These are phyloP conservation scores for Magnolia kwangsiensis DNA, from an alignment of 164 flowering plant genomes.

Conservation along the genomic window DNA sequence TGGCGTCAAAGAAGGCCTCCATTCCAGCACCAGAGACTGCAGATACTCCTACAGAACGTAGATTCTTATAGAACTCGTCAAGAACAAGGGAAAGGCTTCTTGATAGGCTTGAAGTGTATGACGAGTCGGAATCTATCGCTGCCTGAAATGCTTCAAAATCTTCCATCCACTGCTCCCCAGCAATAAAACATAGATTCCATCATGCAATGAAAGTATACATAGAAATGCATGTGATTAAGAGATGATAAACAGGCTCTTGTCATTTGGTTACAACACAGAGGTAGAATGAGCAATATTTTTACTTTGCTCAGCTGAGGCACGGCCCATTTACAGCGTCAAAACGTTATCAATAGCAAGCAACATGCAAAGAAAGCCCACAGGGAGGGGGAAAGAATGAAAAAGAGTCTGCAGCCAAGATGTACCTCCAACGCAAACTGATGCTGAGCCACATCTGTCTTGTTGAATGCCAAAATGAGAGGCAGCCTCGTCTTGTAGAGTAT, in stretches of 20 bases:
- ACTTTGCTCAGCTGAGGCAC: no score
- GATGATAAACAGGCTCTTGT: no score
- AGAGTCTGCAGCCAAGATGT: neutral
- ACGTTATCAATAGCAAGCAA: no score
- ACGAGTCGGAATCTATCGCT: conserved; percentile 62
- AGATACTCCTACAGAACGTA: conserved; percentile 87
- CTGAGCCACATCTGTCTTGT: conserved; percentile 86
- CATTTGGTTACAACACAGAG: no score
- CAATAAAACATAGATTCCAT: neutral
- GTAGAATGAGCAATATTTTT: no score
- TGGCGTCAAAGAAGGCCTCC: conserved; percentile 74
- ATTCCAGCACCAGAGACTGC: conserved; percentile 90
- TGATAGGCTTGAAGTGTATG: conserved; percentile 68
- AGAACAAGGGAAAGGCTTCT: conserved; percentile 80
- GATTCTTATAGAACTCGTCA: conserved; percentile 85
- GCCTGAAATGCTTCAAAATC: conserved; percentile 90
- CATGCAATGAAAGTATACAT: no score
- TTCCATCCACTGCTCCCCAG: conserved; percentile 82
- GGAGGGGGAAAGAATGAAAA: neutral
- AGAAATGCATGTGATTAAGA: no score
- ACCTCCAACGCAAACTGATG: conserved; percentile 98
- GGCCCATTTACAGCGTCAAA: no score
- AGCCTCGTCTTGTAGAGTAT: conserved; percentile 87
- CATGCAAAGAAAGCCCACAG: neutral
- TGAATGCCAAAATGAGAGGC: conserved; percentile 81